phyloP scores from a whole-genome alignment of 208 protist species.

The Tritrichomonas foetus region DNA sequence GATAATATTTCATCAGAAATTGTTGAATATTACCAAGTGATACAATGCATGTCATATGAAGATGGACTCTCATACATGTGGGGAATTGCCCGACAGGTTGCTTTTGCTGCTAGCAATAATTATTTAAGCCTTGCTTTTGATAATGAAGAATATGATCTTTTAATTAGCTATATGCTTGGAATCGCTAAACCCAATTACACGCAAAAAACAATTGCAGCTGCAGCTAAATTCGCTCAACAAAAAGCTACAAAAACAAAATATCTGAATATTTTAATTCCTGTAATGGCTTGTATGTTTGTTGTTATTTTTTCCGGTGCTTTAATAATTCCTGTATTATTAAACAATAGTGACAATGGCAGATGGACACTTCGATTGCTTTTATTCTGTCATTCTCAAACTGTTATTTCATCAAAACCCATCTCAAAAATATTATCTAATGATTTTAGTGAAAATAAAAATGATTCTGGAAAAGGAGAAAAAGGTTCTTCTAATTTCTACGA shows the following conservation, averaged over 20 bases:
- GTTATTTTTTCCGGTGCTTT: background rate
- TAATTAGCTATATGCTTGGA: too few relatives aligned
- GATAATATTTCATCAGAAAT: too few relatives aligned
- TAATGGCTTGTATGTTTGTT: background rate
- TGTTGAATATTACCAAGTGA: background rate
- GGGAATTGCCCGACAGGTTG: too few relatives aligned
- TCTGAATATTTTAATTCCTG: background rate
- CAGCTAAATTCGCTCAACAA: background rate
- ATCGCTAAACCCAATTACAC: background rate
- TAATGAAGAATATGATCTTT: too few relatives aligned
- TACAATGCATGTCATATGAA: background rate
- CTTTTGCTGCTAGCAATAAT: too few relatives aligned
- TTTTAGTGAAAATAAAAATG: background rate
- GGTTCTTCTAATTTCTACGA: conserved; percentile 36
- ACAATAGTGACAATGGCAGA: background rate
- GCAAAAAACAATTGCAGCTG: background rate
- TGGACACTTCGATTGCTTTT: background rate
- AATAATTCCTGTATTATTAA: background rate
- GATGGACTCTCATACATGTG: background rate
- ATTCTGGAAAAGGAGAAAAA: background rate
- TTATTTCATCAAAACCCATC: background rate
- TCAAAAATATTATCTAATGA: conserved; percentile 20
- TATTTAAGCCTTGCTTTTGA: too few relatives aligned
- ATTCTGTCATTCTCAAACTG: background rate
- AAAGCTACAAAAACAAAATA: background rate